Percentiles rank a stretch among this genome's conserved stretches.
phyloP scores from a whole-genome alignment of 441 rosid genomes.

The Kokia cookei region DNA sequence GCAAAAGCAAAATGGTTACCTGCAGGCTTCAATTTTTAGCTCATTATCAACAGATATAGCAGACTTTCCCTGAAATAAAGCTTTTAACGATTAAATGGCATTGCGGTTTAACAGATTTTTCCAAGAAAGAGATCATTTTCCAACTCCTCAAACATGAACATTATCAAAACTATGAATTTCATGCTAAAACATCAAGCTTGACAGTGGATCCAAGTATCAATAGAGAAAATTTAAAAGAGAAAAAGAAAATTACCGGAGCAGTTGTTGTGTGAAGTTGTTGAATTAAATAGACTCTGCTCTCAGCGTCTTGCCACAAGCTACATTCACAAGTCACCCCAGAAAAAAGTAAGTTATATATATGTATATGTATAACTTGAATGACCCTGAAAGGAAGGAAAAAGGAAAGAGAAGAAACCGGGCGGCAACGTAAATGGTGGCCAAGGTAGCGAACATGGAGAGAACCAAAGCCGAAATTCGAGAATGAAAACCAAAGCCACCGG shows the following conservation, averaged over 20 bases:
- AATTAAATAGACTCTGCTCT: slow-evolving; percentile 32
- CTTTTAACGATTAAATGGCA: background rate
- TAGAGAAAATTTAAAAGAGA: background rate
- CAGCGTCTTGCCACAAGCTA: slow-evolving; percentile 61
- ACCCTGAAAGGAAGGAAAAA: background rate
- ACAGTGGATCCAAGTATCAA: background rate
- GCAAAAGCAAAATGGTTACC: slow-evolving; percentile 23
- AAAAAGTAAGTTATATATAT: background rate
- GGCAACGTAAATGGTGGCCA: slow-evolving; percentile 51
- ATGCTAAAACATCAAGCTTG: background rate
- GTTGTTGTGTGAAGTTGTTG: slow-evolving; percentile 36
- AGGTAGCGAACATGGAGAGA: slow-evolving; percentile 48
- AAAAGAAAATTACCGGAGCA: slow-evolving; percentile 26
- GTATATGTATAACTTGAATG: background rate
- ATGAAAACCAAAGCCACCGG: background rate
- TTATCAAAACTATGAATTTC: background rate
- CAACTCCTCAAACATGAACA: background rate
- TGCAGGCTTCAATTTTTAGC: slow-evolving; percentile 47
- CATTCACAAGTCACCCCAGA: background rate
- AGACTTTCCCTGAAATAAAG: slow-evolving; percentile 36
- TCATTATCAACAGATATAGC: slow-evolving; percentile 50
- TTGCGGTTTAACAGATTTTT: background rate
- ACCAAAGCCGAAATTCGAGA: slow-evolving; percentile 20
- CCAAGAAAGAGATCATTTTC: background rate
- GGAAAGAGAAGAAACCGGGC: slow-evolving; percentile 34